A percentile compares a stretch with the other conserved stretches of the same genome.
These are phyloP conservation scores for Wickerhamiella kurtzmanii DNA, from an alignment of 805 yeast genomes.

Conservation along the genomic window DNA sequence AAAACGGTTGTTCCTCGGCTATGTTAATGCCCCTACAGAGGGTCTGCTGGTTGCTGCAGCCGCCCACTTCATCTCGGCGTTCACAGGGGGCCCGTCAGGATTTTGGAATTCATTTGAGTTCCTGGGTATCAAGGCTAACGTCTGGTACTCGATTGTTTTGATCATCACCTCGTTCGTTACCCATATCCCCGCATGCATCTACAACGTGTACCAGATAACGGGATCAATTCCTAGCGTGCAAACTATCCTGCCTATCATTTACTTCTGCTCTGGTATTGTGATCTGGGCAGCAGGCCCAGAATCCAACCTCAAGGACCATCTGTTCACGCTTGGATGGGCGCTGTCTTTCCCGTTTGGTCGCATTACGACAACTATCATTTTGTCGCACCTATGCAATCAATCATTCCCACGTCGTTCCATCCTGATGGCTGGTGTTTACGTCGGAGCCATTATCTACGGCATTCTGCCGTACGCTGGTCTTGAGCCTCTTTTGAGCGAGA, in stretches of 20 bases:
- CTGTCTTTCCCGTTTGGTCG: slow-evolving; percentile 82
- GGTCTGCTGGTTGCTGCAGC: slow-evolving; percentile 60
- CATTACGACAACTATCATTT: slow-evolving; percentile 44
- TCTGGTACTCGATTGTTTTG: slow-evolving; percentile 21
- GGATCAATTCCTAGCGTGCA: slow-evolving; percentile 35
- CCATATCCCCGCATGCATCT: slow-evolving; percentile 55
- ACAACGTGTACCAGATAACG: slow-evolving; percentile 26
- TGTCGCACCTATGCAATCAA: slow-evolving; percentile 76
- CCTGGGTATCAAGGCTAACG: slow-evolving; percentile 2
- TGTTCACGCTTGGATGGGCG: slow-evolving; percentile 65
- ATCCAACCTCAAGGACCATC: slow-evolving; percentile 35
- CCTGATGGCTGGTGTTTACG: slow-evolving; percentile 38
- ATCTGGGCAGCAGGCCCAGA: slow-evolving; percentile 34
- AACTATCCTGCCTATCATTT: slow-evolving; percentile 50
- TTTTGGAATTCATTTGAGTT: slow-evolving; percentile 23
- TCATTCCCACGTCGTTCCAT: slow-evolving; percentile 61
- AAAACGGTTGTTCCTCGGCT: slow-evolving; percentile 66
- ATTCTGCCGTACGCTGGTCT: slow-evolving; percentile 41
- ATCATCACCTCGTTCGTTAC: slow-evolving; percentile 32
- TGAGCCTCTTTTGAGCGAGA: slow-evolving; percentile 21
- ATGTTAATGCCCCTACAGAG: slow-evolving; percentile 90
- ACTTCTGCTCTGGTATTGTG: slow-evolving; percentile 38
- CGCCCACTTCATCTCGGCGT: slow-evolving; percentile 32
- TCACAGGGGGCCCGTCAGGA: slow-evolving; percentile 51
- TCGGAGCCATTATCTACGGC: slow-evolving; percentile 27